Base-by-base conservation (phyloP, 352 stramenopile genomes). In the Blastocystis hominis region DNA sequence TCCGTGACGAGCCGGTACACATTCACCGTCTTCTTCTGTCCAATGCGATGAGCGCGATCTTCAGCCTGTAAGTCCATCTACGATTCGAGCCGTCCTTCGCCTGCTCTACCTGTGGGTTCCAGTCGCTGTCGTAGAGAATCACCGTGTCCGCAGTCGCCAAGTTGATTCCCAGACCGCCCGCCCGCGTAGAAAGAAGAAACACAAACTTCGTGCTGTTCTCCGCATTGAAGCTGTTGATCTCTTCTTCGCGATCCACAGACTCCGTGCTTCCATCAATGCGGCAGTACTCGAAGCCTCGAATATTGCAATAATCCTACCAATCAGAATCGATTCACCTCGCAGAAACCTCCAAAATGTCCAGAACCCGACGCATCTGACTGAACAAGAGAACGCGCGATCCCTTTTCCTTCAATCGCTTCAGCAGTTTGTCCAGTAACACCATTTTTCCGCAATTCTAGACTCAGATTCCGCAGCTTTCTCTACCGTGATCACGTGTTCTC, bases 141-240 rank as follows among this genome's bases (percentile, higher is more conserved):
- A 92, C 89, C 15, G 86, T 91, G 89, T 92, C 89, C 6, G 95
- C 94, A 13, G 93, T 92, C 10, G n/a, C n/a, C n/a, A n/a, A n/a
- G n/a, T n/a, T n/a, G n/a, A n/a, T n/a, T n/a, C n/a, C n/a, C n/a
- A n/a, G 95, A 0, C 96, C 96, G 78, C 96, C 96, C 1, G 96
- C 96, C 42, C 96, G 92, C 4, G 96, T 99, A 59, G 93, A 98
- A 3, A 99, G 89, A 54, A 99, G 91, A 89, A 98, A 98, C 7
- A 97, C 93, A 89, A 98, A 98, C 54, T 98, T 94, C 93, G 90
- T 38, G 90, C 86, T 79, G 90, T 90, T 61, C 0, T 63, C 91
- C 0, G 90, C 59, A 91, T 98, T 98, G 89, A 98, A 99, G 77
- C 93, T 94, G 88, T 98, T 94, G 92, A 98, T 98, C 86, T 97